Evolutionary conservation across 345 rosid species (phyloP).

Genomic region (Brassica carinata): DNA sequence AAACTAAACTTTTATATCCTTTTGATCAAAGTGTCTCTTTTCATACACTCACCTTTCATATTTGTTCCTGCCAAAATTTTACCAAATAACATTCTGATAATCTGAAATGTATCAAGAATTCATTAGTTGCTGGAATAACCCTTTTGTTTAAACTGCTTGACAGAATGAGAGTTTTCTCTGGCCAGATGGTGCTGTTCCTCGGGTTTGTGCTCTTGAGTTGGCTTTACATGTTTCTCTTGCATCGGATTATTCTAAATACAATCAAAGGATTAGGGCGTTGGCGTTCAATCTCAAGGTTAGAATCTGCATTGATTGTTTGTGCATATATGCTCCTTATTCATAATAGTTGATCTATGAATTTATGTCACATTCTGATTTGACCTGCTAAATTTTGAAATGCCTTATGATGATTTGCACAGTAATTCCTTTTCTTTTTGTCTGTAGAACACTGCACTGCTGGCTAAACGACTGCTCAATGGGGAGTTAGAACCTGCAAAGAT

Average conservation of each 20-base stretch:
- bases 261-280: conserved; percentile 82
- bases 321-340: conserved; percentile 9
- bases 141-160: conserved; percentile 19
- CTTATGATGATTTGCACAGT: not conserved
- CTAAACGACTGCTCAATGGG: conserved; percentile 74
- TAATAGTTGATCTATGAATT: not conserved
- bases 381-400: conserved; percentile 10
- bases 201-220: conserved; percentile 77
- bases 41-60: conserved; percentile 9
- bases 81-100: not conserved
- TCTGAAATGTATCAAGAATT: not conserved
- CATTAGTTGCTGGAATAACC: not conserved
- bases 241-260: conserved; percentile 80
- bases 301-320: conserved; percentile 19
- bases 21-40: conserved; percentile 12
- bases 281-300: conserved; percentile 86
- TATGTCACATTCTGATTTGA: conserved; percentile 10
- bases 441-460: conserved; percentile 63
- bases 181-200: conserved; percentile 39
- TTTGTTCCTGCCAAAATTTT: not conserved
- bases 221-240: conserved; percentile 73
- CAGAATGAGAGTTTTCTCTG: conserved; percentile 41
- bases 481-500: conserved; percentile 81
- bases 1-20: not conserved
- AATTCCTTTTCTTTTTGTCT: conserved; percentile 4